A percentile compares a stretch with the other conserved stretches of the same genome.
Evolutionary conservation across 2,329 filamentous ascomycete genomes (phyloP).

Genomic region (Pezicula neosporulosa): DNA sequence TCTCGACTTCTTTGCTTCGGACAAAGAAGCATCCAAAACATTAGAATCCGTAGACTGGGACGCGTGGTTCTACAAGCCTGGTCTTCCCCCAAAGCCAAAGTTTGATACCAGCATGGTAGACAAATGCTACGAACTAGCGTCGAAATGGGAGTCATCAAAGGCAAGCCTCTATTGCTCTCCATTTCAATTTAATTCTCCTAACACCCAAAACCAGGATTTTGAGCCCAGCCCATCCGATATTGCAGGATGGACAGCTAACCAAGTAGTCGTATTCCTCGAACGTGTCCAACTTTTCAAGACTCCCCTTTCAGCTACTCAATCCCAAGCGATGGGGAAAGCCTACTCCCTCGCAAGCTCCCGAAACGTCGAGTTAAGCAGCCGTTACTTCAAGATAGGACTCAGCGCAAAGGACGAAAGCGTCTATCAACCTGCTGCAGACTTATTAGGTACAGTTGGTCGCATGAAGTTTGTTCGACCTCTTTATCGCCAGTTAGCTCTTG

Average conservation of each 20-base stretch:
- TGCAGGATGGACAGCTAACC: conserved; percentile 74
- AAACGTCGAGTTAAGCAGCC: conserved; percentile 81
- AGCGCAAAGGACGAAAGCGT: conserved; percentile 66
- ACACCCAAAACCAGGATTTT: conserved; percentile 40
- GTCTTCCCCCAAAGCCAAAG: conserved; percentile 82
- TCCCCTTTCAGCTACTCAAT: conserved; percentile 60
- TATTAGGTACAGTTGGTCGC: conserved; percentile 78
- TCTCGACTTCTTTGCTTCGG: conserved; percentile 75
- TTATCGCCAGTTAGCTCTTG: conserved; percentile 71
- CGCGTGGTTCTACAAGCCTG: conserved; percentile 81
- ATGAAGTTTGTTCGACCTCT: conserved; percentile 97
- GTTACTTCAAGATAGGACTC: conserved; percentile 79
- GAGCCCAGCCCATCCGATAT: conserved; percentile 67
- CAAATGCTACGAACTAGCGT: conserved; percentile 76
- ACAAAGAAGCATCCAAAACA: conserved; percentile 58
- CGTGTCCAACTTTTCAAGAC: conserved; percentile 65
- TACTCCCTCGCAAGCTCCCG: conserved; percentile 73
- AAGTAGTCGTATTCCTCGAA: conserved; percentile 89
- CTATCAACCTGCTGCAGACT: conserved; percentile 67
- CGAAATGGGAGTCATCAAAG: conserved; percentile 67
- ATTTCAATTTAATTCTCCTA: background rate
- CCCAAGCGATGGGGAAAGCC: conserved; percentile 67
- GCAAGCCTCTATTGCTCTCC: conserved; percentile 34
- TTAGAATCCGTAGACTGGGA: conserved; percentile 84
- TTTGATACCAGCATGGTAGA: conserved; percentile 89